Evolutionary conservation across 495 filamentous ascomycete genomes (phyloP), one percentile per base, ranked within the genome.

Genomic region (Eremomyces bilateralis): DNA sequence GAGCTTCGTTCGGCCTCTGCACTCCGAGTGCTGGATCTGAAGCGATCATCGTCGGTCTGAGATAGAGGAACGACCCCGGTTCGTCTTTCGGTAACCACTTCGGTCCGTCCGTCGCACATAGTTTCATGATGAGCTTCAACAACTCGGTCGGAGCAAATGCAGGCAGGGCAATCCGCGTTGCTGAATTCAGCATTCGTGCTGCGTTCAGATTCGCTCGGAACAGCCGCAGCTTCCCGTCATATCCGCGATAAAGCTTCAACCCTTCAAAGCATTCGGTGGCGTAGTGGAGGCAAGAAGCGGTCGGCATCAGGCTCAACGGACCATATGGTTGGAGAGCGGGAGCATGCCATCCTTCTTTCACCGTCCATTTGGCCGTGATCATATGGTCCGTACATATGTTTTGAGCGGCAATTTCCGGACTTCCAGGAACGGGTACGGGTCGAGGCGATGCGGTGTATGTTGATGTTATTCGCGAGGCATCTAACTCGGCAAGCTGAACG

Each of bases 221-320:
- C 30, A 93, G 59, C 24, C 84, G 78, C 36, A 94, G 60, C 39
- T 70, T 69, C 31, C 76, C 76, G 53, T 90, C 80, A 44, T 65
- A 67, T 18, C 80, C 81, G 36, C 82, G 78, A 60, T 84, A 90
- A 24, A 67, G 69, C 53, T 90, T 92, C 57, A 88, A 64, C 20
- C 82, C 82, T 53, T 92, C 82, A 57, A 91, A 91, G 56, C 82
- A 92, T 47, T 85, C 76, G 24, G 79, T 88, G 12, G 82, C 82
- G 52, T 92, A 92, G 60, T 92, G 81, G 24, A 92, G 68, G 19
- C 71, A 69, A n/a, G 73, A 79, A 12, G 82, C 76, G 11, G 76
- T 82, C 4, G 84, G 84, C 54, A 80, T 75, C 48, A 94, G 65
- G 43, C 65, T 64, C 19, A 94, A 59, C 18, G 81, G 80, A 34